phyloP scores from a whole-genome alignment of 2,329 filamentous ascomycete genomes.

The Colletotrichum sp. region DNA sequence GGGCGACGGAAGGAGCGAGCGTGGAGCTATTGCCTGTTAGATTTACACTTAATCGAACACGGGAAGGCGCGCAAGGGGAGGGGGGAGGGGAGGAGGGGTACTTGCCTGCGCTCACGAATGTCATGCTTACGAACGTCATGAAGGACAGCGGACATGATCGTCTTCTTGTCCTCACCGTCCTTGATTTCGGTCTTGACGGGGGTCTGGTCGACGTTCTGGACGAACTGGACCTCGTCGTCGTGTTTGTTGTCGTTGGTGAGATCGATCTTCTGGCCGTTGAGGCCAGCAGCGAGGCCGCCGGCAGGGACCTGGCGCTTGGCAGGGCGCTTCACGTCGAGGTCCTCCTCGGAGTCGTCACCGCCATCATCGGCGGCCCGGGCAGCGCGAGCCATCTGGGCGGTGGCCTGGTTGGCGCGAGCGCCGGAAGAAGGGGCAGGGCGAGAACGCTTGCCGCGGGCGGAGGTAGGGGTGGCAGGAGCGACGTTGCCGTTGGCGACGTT shows the following conservation, averaged over 20 bases:
- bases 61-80: background rate
- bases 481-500: background rate
- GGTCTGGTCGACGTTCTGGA: background rate
- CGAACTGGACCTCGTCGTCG: background rate
- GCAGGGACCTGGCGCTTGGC: background rate
- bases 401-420: background rate
- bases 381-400: background rate
- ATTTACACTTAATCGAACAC: background rate
- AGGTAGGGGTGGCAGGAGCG: background rate
- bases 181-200: conserved; percentile 18
- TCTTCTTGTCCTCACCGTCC: background rate
- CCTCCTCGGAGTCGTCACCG: background rate
- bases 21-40: background rate
- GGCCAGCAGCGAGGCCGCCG: background rate
- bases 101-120: background rate
- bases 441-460: conserved; percentile 1
- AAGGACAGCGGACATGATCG: background rate
- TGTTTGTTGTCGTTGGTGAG: conserved; percentile 7
- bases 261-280: background rate
- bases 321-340: background rate
- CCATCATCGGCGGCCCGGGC: background rate
- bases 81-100: background rate
- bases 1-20: background rate
- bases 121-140: background rate
- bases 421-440: background rate